Base-by-base conservation (phyloP, 192 early-diverging fungal genomes). In the Coemansia sp. region DNA sequence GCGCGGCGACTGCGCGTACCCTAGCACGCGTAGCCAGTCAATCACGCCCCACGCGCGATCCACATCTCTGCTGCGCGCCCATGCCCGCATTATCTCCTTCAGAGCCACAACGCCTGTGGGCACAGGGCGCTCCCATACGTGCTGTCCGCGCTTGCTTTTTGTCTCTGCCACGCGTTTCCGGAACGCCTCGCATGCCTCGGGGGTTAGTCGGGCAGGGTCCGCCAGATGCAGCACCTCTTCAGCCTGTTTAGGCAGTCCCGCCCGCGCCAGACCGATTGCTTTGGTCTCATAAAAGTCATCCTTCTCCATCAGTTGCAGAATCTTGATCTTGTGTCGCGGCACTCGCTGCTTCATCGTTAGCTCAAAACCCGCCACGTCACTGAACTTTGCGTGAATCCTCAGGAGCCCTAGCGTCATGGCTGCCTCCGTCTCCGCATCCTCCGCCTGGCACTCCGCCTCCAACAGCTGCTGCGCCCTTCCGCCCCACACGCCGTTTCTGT, bases 381-480 rank as follows among this genome's bases (percentile, higher is more conserved):
- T 67, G 29, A 59, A 60, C 64, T 67, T 76, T 58, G 74, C 62
- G 29, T 54, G 47, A 2, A 76, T 57, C 14, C 74, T 55, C 23
- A 70, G 52, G 33, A 66, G 37, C 44, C 48, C 55, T 65, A 76
- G 61, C n/a, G 29, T 15, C 40, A 64, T 34, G 7, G 15, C 57
- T 0, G 29, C 23, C 17, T 30, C 33, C 17, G n/a, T 9, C n/a
- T 23, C 47, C 5, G 27, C 55, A 30, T 14, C 27, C 37, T 6
- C 13, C n/a, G 8, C 7, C n/a, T 52, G 31, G 31, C 42, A 44
- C 23, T 45, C 41, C 2, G 54, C 67, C 23, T 45, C 41, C 2
- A 48, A 63, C 37, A 76, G 55, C 17, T 37, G 15, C 22, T 63
- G 56, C 2, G 74, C 74, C 29, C 74, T 58, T 17, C 15, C 23